These are phyloP conservation scores for Serendipita sp. DNA, from an alignment of 768 basidiomycete species.

Conservation along the genomic window DNA sequence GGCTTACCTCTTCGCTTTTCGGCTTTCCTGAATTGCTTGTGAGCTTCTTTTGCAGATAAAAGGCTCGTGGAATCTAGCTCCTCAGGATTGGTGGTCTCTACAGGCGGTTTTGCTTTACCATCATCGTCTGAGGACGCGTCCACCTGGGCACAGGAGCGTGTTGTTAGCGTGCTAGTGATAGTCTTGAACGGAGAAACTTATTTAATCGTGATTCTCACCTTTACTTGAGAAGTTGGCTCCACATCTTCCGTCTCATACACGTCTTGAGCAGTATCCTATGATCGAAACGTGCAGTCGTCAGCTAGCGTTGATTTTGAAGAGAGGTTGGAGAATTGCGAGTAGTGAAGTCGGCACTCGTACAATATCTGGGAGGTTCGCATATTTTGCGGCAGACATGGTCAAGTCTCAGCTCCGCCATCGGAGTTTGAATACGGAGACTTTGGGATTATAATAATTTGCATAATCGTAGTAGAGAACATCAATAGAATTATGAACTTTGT, in stretches of 20 bases:
- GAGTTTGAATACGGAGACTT: too few species aligned
- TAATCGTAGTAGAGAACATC: too few species aligned
- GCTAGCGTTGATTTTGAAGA: neutral
- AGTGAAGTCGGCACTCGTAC: slow-evolving; percentile 29
- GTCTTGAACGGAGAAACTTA: too few species aligned
- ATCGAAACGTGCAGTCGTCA: neutral
- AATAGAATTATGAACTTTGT: too few species aligned
- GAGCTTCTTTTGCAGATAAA: slow-evolving; percentile 52
- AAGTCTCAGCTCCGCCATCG: neutral
- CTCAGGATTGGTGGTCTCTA: slow-evolving; percentile 32
- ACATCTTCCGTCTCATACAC: slow-evolving; percentile 85
- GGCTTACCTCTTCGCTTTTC: slow-evolving; percentile 45
- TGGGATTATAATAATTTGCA: too few species aligned
- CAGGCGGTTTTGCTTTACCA: slow-evolving; percentile 16
- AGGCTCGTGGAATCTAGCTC: slow-evolving; percentile 56
- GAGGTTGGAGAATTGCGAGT: neutral
- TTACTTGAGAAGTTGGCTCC: slow-evolving; percentile 35
- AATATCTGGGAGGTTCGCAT: slow-evolving; percentile 83
- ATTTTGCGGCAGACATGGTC: slow-evolving; percentile 52
- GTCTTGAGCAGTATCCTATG: slow-evolving; percentile 77
- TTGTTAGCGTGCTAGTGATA: too few species aligned
- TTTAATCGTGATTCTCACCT: slow-evolving; percentile 25
- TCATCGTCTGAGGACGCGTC: slow-evolving; percentile 59
- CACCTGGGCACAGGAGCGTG: slow-evolving; percentile 16
- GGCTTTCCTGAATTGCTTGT: slow-evolving; percentile 35